Evolutionary conservation across 805 yeast species (phyloP).

Genomic region (Kodamaea jinghongensis): DNA sequence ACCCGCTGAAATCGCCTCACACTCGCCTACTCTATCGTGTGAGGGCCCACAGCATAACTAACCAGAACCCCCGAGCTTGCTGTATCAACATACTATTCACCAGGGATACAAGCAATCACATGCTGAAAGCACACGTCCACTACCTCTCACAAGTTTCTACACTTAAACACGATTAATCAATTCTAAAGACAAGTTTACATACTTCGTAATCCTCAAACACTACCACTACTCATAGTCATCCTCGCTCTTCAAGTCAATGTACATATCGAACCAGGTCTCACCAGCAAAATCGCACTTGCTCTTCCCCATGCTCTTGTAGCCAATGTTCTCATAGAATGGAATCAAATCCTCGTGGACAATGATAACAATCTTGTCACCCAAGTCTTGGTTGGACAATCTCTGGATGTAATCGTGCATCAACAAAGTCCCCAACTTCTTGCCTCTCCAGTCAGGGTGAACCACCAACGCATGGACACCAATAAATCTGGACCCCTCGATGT

Average conservation of each 20-base stretch:
- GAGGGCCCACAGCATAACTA: too few relatives aligned
- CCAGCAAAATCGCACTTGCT: constrained; percentile 60
- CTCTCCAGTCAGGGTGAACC: constrained; percentile 73
- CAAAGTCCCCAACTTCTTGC: constrained; percentile 78
- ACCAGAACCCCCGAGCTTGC: too few relatives aligned
- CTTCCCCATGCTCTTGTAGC: constrained; percentile 69
- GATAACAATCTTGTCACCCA: constrained; percentile 73
- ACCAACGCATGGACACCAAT: constrained; percentile 84
- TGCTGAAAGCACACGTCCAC: too few relatives aligned
- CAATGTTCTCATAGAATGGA: constrained; percentile 78
- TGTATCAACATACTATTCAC: too few relatives aligned
- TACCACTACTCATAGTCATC: constrained; percentile 24
- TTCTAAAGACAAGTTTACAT: too few relatives aligned
- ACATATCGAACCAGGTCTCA: constrained; percentile 59
- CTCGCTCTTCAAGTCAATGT: constrained; percentile 43
- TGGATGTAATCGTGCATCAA: constrained; percentile 87
- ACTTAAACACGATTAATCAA: too few relatives aligned
- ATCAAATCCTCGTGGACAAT: constrained; percentile 68
- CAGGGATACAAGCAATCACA: too few relatives aligned
- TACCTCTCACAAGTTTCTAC: too few relatives aligned
- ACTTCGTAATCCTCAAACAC: too few relatives aligned
- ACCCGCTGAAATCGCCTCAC: too few relatives aligned
- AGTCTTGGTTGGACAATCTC: constrained; percentile 80
- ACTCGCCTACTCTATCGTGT: too few relatives aligned
- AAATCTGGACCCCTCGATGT: constrained; percentile 67